These are phyloP conservation scores for Fragilariopsis cylindrus DNA, from an alignment of 108 stramenopile genomes.

Conservation along the genomic window DNA sequence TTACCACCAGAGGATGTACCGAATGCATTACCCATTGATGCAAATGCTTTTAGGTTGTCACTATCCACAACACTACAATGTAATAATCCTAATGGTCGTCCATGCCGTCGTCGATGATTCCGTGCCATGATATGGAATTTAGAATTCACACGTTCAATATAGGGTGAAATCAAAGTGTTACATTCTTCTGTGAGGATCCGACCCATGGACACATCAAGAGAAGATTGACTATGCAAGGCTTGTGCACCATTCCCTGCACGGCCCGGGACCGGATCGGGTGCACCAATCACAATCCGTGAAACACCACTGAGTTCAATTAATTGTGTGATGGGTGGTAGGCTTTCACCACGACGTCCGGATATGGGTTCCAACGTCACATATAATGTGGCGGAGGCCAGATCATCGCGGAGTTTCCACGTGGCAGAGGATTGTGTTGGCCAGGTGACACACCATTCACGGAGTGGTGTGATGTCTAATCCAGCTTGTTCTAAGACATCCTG, in stretches of 20 bases:
- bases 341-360: constrained; percentile 56
- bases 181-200: constrained; percentile 46
- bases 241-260: constrained; percentile 60
- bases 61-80: constrained; percentile 88
- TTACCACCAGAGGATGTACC: constrained; percentile 80
- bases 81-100: constrained; percentile 76
- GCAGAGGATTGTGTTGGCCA: constrained; percentile 55
- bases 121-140: constrained; percentile 73
- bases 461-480: constrained; percentile 61
- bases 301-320: constrained; percentile 67
- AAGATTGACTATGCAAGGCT: constrained; percentile 56
- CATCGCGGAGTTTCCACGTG: constrained; percentile 43
- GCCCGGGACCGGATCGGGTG: constrained; percentile 68
- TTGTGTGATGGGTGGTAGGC: constrained; percentile 70
- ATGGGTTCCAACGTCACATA: constrained; percentile 82
- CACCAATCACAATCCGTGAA: constrained; percentile 77
- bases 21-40: constrained; percentile 83
- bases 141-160: constrained; percentile 48
- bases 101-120: constrained; percentile 51
- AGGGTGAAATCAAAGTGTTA: constrained; percentile 52
- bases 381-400: constrained; percentile 58
- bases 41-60: constrained; percentile 81
- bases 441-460: constrained; percentile 76
- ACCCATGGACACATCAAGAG: constrained; percentile 72
- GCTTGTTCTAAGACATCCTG: constrained; percentile 58